Base-by-base conservation (phyloP, 805 yeast genomes). In the Teunomyces barrocoloradensis region DNA sequence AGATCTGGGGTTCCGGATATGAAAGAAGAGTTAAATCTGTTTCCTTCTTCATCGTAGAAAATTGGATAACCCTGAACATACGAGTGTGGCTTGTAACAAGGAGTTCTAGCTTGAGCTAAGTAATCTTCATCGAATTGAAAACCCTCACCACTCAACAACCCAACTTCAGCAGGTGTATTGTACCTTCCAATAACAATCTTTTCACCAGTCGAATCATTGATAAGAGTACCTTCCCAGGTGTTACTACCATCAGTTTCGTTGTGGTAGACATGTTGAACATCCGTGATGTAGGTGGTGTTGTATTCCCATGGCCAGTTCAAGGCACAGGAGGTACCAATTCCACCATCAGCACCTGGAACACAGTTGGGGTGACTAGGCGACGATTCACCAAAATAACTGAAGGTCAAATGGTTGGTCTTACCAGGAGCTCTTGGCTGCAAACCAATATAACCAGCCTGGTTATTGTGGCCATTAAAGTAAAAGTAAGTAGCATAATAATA, bases 271-370 rank as follows among this genome's bases (percentile, higher is more conserved):
- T 41, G 21, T 2, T n/a, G 12, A 4, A 45, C 27, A 28, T 45
- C 45, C 4, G 15, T 10, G 29, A 35, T 41, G 15, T 45, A 45
- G 17, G 36, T 45, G 9, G 41, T 36, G 15, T 34, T 41, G 18
- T 23, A 45, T 17, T 45, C 17, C 48, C 48, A 45, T 6, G 48
- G 45, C 11, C n/a, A 40, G n/a, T 40, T n/a, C 6, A 41, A 20
- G 3, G 40, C 28, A 33, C 52, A 49, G 13, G 50, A 43, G 1
- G 39, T 41, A 13, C 47, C 47, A 10, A 43, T 13, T 2, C 45
- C 42, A 11, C 37, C 44, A 20, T 46, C 52, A n/a, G 52, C 50
- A 28, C 52, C 52, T 13, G 12, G 10, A 6, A 4, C 3, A 35
- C 50, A 49, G 21, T 49, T 43, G 10, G 46, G 43, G 21, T 43